Evolutionary conservation across 2,329 filamentous ascomycete genomes (phyloP), one percentile per base, ranked within the genome.

Genomic region (Alternaria tenuissima): DNA sequence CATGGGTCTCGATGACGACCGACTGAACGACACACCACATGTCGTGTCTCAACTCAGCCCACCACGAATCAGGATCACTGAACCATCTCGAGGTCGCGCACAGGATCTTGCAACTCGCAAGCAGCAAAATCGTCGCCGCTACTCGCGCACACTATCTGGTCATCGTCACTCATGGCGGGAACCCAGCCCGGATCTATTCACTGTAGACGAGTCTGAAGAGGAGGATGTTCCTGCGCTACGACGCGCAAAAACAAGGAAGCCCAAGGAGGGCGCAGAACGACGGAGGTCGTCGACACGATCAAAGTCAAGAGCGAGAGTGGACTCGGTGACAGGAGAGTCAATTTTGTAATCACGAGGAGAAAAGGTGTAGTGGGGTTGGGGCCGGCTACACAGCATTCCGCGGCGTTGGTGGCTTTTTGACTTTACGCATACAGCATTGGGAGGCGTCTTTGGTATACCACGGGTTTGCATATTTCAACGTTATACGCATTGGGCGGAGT

Each of bases 101-200:
- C 77, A 78, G 49, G 77, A 78, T 49, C 74, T 77, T 41, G 68
- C 75, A 7, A 57, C 69, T 14, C 70, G 70, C 57, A 77, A 74
- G 65, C 63, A 52, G 47, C 68, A 69, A 20, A 73, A 69, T 41
- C 71, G 75, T 30, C 71, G 72, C 42, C 70, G 76, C 18, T 69
- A 72, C 32, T 75, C 72, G 38, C 70, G 78, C 16, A 79, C 77
- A 9, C 70, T 78, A 7, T 79, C 75, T 26, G 78, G 79, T 16
- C 74, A 78, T 51, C 73, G 76, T 20, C 78, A 80, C 61, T 80
- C 78, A 48, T 81, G 79, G 76, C 68, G 78, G 20, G 79, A 79
- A 54, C 79, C 79, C 14, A 79, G 77, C 57, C 75, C 74, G 1
- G 79, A 80, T 51, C 69, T 81, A 0, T 81, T 80, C 67, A 81